phyloP scores from a whole-genome alignment of 345 rosid species.

The Dipteronia dyeriana region DNA sequence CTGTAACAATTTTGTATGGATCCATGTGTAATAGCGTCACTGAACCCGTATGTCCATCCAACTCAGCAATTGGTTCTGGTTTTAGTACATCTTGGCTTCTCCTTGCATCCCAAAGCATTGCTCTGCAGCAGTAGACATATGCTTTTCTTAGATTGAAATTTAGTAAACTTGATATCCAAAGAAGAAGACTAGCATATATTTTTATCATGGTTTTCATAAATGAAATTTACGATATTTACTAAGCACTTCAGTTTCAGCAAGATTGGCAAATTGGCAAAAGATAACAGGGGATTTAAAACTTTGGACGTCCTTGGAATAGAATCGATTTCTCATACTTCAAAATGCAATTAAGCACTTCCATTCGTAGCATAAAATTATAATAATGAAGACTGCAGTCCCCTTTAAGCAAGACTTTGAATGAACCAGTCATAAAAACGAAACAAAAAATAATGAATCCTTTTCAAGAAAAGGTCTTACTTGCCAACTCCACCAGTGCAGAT shows the following conservation, averaged over 20 bases:
- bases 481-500: conserved; percentile 57
- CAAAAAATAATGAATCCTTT: not conserved
- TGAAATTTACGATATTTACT: not conserved
- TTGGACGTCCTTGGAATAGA: not conserved
- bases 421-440: not conserved
- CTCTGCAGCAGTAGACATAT: conserved; percentile 39
- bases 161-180: not conserved
- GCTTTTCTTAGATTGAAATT: not conserved
- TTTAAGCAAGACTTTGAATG: not conserved
- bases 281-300: not conserved
- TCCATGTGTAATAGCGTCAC: conserved; percentile 52
- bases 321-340: not conserved
- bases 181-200: not conserved
- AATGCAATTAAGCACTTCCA: not conserved
- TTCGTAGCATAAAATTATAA: not conserved
- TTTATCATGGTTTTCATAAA: not conserved
- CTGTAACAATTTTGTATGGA: conserved; percentile 60
- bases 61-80: conserved; percentile 42
- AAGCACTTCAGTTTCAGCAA: not conserved
- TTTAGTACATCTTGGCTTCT: conserved; percentile 36
- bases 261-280: not conserved
- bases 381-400: not conserved
- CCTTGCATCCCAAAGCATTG: conserved; percentile 67
- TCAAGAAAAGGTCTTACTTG: conserved; percentile 43
- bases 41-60: conserved; percentile 57